Evolutionary conservation across 2,329 filamentous ascomycete species (phyloP), one percentile per base, ranked within the genome.

Genomic region (Colletotrichum orbiculare): DNA sequence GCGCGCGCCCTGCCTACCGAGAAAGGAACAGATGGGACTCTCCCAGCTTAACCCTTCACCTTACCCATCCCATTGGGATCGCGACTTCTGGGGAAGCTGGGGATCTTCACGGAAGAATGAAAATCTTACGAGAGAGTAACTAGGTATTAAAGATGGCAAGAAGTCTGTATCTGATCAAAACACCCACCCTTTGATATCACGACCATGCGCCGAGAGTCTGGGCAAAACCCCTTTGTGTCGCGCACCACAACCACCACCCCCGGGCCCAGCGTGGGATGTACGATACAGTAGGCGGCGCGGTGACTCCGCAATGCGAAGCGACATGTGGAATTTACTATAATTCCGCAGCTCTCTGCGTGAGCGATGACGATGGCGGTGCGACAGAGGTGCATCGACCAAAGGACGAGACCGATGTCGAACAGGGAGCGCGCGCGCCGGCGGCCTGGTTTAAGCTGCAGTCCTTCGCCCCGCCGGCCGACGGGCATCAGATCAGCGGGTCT

Each of bases 381-480:
- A 39, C 38, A 33, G 33, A n/a, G 55, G n/a, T 39, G 25, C 1
- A 9, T 12, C 17, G 8, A 13, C 4, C 10, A 25, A 15, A 38
- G 34, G 43, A 52, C 15, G 54, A 11, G 35, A n/a, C 17, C 45
- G 34, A 62, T 62, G 52, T 46, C 53, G 25, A 15, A 7, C 11
- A 43, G 15, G 41, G 13, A 17, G 45, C 59, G 53, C 46, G 60
- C 54, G 38, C 62, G 62, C 62, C 62, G 62, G 46, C 62, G 62
- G 62, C 57, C 62, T 56, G 5, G 4, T 17, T 52, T 37, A 37
- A 34, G 50, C 58, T 56, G 46, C 46, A 53, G 37, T 12, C 35
- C 42, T 43, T 41, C 41, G 58, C 45, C 62, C 62, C 58, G 42
- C 62, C n/a, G 58, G 52, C 62, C 62, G 62, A 6, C 58, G 62